These are phyloP conservation scores for Xylariaceae sp. DNA, from an alignment of 2,329 filamentous ascomycete species.

Conservation along the genomic window DNA sequence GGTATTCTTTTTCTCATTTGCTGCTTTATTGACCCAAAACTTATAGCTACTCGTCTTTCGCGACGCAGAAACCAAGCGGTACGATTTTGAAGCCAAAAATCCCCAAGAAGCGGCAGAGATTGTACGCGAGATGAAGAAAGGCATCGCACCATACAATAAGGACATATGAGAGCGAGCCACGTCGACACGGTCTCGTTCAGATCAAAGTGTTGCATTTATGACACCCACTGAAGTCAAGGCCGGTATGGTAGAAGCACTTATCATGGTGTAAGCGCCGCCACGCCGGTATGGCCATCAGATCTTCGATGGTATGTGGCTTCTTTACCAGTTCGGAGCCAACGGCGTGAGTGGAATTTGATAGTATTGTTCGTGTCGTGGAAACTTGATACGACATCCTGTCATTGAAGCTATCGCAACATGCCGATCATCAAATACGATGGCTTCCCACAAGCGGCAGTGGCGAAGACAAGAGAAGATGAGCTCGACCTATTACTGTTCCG, in stretches of 20 bases:
- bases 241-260: not conserved
- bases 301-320: not conserved
- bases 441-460: not conserved
- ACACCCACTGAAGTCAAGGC: not conserved
- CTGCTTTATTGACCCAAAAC: slow-evolving; percentile 1
- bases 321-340: not conserved
- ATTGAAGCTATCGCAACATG: not conserved
- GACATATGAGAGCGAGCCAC: slow-evolving; percentile 5
- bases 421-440: not conserved
- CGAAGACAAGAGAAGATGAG: not conserved
- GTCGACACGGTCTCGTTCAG: not conserved
- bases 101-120: slow-evolving; percentile 71
- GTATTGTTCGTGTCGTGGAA: not conserved
- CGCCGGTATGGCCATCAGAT: not conserved
- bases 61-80: slow-evolving; percentile 70
- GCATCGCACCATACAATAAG: slow-evolving; percentile 57
- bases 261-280: not conserved
- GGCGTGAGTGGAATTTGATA: not conserved
- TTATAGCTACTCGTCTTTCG: slow-evolving; percentile 65
- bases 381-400: not conserved
- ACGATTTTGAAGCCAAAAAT: slow-evolving; percentile 76
- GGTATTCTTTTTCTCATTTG: not conserved
- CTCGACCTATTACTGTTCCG: not conserved
- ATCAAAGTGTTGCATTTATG: not conserved
- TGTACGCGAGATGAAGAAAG: slow-evolving; percentile 71